Evolutionary conservation across 2,329 filamentous ascomycete genomes (phyloP).

Genomic region (Colletotrichum orchidophilum): DNA sequence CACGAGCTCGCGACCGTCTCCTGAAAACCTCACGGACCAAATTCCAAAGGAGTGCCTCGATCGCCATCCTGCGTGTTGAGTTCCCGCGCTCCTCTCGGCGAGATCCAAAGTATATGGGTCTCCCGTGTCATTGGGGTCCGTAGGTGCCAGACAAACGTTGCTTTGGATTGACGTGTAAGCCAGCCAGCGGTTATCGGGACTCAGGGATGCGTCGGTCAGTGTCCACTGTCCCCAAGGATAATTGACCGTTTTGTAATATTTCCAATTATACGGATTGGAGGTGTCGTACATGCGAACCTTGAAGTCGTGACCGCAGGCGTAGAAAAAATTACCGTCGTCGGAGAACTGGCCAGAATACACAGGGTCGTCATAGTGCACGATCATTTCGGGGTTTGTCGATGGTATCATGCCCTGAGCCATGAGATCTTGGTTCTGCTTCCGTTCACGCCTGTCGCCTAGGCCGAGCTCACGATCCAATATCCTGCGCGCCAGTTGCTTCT

Average conservation of each 20-base stretch:
- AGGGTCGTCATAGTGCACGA: constrained; percentile 85
- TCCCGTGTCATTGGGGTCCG: constrained; percentile 82
- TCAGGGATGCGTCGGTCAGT: constrained; percentile 90
- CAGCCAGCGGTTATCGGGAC: constrained; percentile 89
- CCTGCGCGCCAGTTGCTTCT: constrained; percentile 71
- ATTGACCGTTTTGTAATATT: constrained; percentile 88
- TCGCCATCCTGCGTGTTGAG: constrained; percentile 38
- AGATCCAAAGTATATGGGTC: constrained; percentile 86
- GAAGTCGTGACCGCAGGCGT: constrained; percentile 90
- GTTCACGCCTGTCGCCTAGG: constrained; percentile 67
- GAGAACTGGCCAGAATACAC: constrained; percentile 98
- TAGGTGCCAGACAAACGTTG: constrained; percentile 85
- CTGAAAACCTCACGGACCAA: constrained; percentile 92
- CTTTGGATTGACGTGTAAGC: constrained; percentile 91
- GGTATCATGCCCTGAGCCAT: constrained; percentile 76
- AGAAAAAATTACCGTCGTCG: constrained; percentile 97
- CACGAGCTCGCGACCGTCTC: constrained; percentile 89
- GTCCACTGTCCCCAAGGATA: constrained; percentile 95
- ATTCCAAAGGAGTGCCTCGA: constrained; percentile 65
- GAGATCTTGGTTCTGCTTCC: constrained; percentile 68
- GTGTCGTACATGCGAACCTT: constrained; percentile 98
- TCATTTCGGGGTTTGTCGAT: constrained; percentile 79
- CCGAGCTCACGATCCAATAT: constrained; percentile 87
- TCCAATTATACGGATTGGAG: constrained; percentile 93
- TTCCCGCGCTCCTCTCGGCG: constrained; percentile 51